Evolutionary conservation across 805 yeast species (phyloP).

Genomic region (Monosporozyma aerobia): DNA sequence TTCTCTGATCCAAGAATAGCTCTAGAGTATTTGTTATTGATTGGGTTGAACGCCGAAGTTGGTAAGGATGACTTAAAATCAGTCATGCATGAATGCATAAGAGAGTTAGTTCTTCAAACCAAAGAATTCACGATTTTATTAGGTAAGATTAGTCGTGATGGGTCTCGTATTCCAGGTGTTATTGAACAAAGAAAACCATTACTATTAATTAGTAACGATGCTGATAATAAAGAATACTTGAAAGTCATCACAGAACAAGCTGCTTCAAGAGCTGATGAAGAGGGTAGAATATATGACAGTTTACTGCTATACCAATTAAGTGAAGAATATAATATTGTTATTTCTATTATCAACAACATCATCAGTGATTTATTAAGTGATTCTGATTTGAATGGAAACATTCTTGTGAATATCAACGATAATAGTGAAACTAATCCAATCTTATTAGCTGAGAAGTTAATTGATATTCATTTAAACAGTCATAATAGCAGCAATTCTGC

Average conservation of each 20-base stretch:
- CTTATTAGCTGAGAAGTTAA: constrained; percentile 30
- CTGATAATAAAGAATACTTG: constrained; percentile 49
- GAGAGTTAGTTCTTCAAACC: constrained; percentile 78
- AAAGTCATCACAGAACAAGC: constrained; percentile 72
- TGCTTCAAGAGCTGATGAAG: constrained; percentile 81
- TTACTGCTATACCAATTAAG: constrained; percentile 77
- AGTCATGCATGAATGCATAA: constrained; percentile 66
- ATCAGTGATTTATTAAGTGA: constrained; percentile 70
- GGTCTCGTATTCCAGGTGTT: constrained; percentile 71
- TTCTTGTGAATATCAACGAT: constrained; percentile 30
- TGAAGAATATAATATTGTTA: constrained; percentile 77
- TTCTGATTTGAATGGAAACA: constrained; percentile 56
- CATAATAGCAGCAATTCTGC: constrained; percentile 34
- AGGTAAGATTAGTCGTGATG: constrained; percentile 76
- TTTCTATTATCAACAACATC: constrained; percentile 61
- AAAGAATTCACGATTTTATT: constrained; percentile 72
- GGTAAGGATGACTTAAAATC: constrained; percentile 35
- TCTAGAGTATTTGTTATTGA: constrained; percentile 73
- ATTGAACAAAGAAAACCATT: constrained; percentile 69
- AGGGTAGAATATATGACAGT: constrained; percentile 81
- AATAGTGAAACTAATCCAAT: constrained; percentile 37
- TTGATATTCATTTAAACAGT: constrained; percentile 33
- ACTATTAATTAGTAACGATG: constrained; percentile 46
- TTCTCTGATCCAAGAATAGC: constrained; percentile 84
- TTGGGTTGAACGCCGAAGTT: constrained; percentile 44